A percentile compares a stretch with the other conserved stretches of the same genome.
phyloP scores from a whole-genome alignment of 2,329 filamentous ascomycete genomes.

The Venturiaceae sp. region DNA sequence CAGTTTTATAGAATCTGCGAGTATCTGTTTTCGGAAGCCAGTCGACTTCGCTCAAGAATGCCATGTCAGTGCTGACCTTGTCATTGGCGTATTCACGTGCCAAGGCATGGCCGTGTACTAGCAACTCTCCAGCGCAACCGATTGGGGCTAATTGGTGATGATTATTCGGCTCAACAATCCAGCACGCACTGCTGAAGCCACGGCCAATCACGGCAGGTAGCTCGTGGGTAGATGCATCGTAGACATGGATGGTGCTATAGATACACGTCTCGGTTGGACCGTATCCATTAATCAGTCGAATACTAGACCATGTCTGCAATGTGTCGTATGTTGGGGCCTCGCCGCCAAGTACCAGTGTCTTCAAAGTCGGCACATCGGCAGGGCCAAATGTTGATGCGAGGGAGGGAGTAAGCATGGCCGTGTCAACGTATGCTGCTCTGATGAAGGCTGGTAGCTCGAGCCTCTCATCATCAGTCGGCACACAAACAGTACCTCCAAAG shows the following conservation, averaged over 20 bases:
- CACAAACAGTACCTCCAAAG: slow-evolving; percentile 37
- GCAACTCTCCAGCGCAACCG: slow-evolving; percentile 74
- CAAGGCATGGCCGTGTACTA: slow-evolving; percentile 75
- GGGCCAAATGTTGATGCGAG: slow-evolving; percentile 21
- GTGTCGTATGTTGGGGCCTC: slow-evolving; percentile 24
- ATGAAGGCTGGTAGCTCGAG: slow-evolving; percentile 34
- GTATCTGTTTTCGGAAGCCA: slow-evolving; percentile 41
- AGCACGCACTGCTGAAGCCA: slow-evolving; percentile 70
- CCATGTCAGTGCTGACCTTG: slow-evolving; percentile 68
- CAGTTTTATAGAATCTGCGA: slow-evolving; percentile 64
- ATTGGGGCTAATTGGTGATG: slow-evolving; percentile 65
- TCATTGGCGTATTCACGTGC: slow-evolving; percentile 76
- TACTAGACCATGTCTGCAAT: slow-evolving; percentile 23
- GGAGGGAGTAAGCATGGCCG: slow-evolving; percentile 35
- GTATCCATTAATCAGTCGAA: slow-evolving; percentile 28
- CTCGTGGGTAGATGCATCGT: slow-evolving; percentile 46
- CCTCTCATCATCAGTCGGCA: slow-evolving; percentile 37
- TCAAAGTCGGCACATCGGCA: slow-evolving; percentile 17
- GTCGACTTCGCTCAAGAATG: slow-evolving; percentile 39
- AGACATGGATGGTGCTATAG: slow-evolving; percentile 83
- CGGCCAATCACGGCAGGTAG: slow-evolving; percentile 51
- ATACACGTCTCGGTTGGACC: slow-evolving; percentile 62
- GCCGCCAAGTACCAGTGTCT: slow-evolving; percentile 20
- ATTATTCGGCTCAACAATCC: slow-evolving; percentile 61
- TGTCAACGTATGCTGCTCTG: slow-evolving; percentile 26